These are phyloP conservation scores for Aulographum hederae DNA, from an alignment of 2,329 filamentous ascomycete genomes.

Conservation along the genomic window DNA sequence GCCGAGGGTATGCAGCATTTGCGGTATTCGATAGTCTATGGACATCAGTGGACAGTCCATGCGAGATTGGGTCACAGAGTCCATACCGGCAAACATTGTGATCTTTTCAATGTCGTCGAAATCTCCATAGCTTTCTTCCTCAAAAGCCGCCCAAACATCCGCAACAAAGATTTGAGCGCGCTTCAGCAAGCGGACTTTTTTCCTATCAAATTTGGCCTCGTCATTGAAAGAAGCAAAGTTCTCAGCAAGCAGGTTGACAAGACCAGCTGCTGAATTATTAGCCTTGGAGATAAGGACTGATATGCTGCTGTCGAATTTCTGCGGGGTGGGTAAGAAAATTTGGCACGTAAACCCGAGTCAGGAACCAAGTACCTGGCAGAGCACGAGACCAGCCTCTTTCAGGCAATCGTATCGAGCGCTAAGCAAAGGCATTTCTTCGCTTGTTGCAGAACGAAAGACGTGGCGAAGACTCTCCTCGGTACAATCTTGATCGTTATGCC, in stretches of 20 bases:
- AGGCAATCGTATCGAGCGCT: conserved; percentile 61
- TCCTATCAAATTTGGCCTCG: conserved; percentile 55
- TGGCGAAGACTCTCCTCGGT: conserved; percentile 54
- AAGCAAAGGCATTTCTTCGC: conserved; percentile 74
- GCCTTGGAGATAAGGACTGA: conserved; percentile 55
- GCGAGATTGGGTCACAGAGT: background rate
- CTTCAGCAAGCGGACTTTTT: conserved; percentile 70
- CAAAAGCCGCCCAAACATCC: conserved; percentile 91
- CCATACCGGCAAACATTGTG: conserved; percentile 74
- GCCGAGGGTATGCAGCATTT: conserved; percentile 70
- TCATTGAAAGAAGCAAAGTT: conserved; percentile 80
- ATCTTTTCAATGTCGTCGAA: conserved; percentile 89
- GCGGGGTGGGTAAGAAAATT: conserved; percentile 8
- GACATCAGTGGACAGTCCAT: background rate
- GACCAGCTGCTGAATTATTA: conserved; percentile 57
- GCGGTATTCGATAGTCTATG: conserved; percentile 79
- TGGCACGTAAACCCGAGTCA: conserved; percentile 2
- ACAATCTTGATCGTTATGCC: conserved; percentile 60
- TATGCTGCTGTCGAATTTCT: conserved; percentile 64
- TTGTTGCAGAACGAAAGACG: conserved; percentile 73
- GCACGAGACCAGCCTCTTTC: conserved; percentile 62
- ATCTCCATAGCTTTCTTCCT: conserved; percentile 57
- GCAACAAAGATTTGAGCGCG: conserved; percentile 91
- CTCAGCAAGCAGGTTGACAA: conserved; percentile 71
- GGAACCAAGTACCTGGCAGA: conserved; percentile 55